A percentile compares a stretch with the other conserved stretches of the same genome.
Conservation (phyloP, 2,329 filamentous ascomycete genomes). For the Trematosphaeria pertusa region DNA sequence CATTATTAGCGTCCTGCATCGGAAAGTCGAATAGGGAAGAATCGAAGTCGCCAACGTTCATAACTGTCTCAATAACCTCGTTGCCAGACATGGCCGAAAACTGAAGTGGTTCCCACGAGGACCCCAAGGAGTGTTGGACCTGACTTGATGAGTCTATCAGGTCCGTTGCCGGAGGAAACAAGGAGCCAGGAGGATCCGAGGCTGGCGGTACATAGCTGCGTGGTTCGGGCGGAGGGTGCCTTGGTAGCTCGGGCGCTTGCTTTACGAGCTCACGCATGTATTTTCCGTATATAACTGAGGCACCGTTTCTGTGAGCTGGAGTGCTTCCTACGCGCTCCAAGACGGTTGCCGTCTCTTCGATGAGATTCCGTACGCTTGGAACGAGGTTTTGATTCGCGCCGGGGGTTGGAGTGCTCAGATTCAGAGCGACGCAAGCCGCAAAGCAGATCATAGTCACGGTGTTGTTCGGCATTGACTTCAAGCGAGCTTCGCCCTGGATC, state of each 20-base stretch:
- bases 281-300: constrained; percentile 66
- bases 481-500: constrained; percentile 72
- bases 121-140: constrained; percentile 21
- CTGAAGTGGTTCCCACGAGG: constrained; percentile 53
- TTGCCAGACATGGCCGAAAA: constrained; percentile 75
- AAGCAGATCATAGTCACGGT: constrained; percentile 82
- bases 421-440: constrained; percentile 62
- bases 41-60: constrained; percentile 67
- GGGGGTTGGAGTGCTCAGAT: constrained; percentile 44
- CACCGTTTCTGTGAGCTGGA: constrained; percentile 70
- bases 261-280: constrained; percentile 58
- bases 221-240: constrained; percentile 4
- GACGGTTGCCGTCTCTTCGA: constrained; percentile 73
- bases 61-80: constrained; percentile 71
- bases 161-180: constrained; percentile 13
- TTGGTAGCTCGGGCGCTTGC: constrained; percentile 27
- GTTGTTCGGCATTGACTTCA: constrained; percentile 80
- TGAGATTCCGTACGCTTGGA: constrained; percentile 43
- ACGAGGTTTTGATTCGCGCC: constrained; percentile 37
- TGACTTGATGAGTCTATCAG: constrained; percentile 11
- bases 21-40: constrained; percentile 62
- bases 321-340: constrained; percentile 72
- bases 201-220: constrained; percentile 18
- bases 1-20: constrained; percentile 59
- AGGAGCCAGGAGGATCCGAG: constrained; percentile 7